Percentiles rank a stretch among this genome's conserved stretches.
phyloP scores from a whole-genome alignment of 192 early-diverging fungal genomes.

The Linnemannia hyalina region DNA sequence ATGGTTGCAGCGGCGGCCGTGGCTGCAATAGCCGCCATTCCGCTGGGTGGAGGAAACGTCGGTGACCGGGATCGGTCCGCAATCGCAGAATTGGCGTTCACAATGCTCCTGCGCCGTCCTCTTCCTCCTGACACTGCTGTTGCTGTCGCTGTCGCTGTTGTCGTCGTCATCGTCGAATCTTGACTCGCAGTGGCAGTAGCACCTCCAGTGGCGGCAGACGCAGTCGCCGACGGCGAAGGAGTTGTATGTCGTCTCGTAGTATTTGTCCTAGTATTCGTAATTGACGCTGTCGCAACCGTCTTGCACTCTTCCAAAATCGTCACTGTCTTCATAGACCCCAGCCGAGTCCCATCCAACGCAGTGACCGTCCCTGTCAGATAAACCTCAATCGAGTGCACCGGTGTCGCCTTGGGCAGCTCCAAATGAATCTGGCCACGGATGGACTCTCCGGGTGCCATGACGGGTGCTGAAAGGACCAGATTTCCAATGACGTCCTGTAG shows the following conservation, averaged over 20 bases:
- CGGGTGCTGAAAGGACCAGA: slow-evolving; percentile 42
- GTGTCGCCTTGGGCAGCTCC: slow-evolving; percentile 48
- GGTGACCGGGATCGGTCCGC: slow-evolving; percentile 25
- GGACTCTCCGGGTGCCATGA: slow-evolving; percentile 55
- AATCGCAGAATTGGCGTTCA: neutral
- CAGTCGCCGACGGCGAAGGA: slow-evolving; percentile 11
- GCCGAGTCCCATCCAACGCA: slow-evolving; percentile 42
- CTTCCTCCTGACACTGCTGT: slow-evolving; percentile 6
- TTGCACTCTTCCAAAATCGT: slow-evolving; percentile 51
- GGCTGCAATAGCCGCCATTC: slow-evolving; percentile 25
- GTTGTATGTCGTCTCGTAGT: slow-evolving; percentile 45
- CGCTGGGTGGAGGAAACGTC: slow-evolving; percentile 22
- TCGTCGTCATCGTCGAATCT: slow-evolving; percentile 1
- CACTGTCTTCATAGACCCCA: slow-evolving; percentile 52
- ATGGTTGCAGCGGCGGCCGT: slow-evolving; percentile 21
- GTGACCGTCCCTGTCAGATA: slow-evolving; percentile 50
- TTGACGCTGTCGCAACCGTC: slow-evolving; percentile 49
- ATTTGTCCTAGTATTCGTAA: slow-evolving; percentile 45
- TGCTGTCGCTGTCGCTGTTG: neutral
- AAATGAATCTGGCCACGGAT: slow-evolving; percentile 51
- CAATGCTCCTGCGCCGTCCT: slow-evolving; percentile 21
- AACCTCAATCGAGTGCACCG: slow-evolving; percentile 53
- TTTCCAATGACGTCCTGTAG: slow-evolving; percentile 45
- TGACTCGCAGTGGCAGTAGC: neutral
- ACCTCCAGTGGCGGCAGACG: neutral